Base-by-base conservation (phyloP, 805 yeast genomes). In the Starmerella floricola region DNA sequence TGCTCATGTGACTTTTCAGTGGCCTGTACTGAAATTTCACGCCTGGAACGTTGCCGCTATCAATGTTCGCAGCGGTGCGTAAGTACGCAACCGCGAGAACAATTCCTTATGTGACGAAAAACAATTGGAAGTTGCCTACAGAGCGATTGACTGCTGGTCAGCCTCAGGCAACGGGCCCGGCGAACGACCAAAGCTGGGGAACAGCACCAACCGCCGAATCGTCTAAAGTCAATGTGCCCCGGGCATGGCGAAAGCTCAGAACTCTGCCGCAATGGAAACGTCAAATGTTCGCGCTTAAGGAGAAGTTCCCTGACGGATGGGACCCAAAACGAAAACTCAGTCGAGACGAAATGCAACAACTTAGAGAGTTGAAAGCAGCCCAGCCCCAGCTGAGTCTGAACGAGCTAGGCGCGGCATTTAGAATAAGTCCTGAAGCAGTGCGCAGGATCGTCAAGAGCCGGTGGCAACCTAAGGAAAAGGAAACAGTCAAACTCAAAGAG, bases 371-470 rank as follows among this genome's bases (percentile, higher is more conserved):
- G 36, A 79, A 75, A 51, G 60, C 60, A 12, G 42, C 53, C 41
- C 60, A 66, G 47, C 95, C 95, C 0, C 67, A 71, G n/a, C 49
- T 81, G 40, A 72, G 71, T 3, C 69, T 78, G 2, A 62, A 64
- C 2, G 78, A 74, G 33, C 57, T 87, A 5, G 79, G 85, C 0
- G 64, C 70, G 26, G 71, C 70, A 55, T 86, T 79, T 60, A 65
- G 71, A 37, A 69, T 84, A 4, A 79, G 91, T 1, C 88, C 93
- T 1, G 93, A 86, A 51, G 82, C 87, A 0, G 72, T 86, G 2
- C 66, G 94, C 45, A 71, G 94, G 48, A 84, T 87, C 16, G 57
- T 87, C 49, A 77, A 74, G 56, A 77, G 88, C 4, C 74, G 69
- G 30, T 87, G 94, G 93, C 61, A 58, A 15, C 94, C 95, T 0